Percentiles rank a stretch among this genome's conserved stretches.
Evolutionary conservation across 768 basidiomycete genomes (phyloP).

Genomic region (Termitomyces sp.): DNA sequence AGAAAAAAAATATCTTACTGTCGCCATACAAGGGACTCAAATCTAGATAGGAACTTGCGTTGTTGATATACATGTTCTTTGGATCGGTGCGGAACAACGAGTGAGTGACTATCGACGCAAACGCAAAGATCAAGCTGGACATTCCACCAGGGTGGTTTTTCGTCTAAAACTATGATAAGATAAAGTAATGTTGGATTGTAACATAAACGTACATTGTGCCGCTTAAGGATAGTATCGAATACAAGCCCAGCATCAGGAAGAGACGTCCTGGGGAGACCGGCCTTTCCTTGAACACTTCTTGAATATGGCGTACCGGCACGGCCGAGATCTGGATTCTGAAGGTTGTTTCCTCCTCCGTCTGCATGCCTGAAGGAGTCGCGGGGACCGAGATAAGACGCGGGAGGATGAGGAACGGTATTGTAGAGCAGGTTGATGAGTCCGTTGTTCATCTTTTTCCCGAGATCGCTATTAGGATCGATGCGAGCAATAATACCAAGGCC

Average conservation of each 20-base stretch:
- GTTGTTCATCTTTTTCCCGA: no score
- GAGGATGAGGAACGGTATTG: no score
- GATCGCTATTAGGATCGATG: no score
- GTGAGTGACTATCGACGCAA: conserved; percentile 49
- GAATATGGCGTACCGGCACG: conserved; percentile 52
- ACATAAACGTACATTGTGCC: conserved; percentile 29
- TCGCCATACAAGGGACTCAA: conserved; percentile 56
- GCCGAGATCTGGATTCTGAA: conserved; percentile 44
- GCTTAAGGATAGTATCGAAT: conserved; percentile 58
- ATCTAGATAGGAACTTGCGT: conserved; percentile 56
- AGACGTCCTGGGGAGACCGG: conserved; percentile 35
- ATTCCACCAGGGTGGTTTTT: conserved; percentile 51
- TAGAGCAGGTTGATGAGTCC: no score
- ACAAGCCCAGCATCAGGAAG: conserved; percentile 61
- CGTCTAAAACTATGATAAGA: conserved; percentile 6
- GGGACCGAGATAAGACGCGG: no score
- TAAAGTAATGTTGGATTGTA: conserved; percentile 6
- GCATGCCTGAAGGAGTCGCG: conserved; percentile 39
- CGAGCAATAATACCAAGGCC: no score
- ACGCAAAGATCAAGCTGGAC: conserved; percentile 63
- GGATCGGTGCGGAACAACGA: conserved; percentile 51
- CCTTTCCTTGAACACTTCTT: conserved; percentile 46
- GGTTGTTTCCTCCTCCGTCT: conserved; percentile 51
- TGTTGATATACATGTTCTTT: conserved; percentile 44
- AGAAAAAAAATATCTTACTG: conserved; percentile 25